phyloP scores from a whole-genome alignment of 306 rosid species.

The Quercus berberidifolia region DNA sequence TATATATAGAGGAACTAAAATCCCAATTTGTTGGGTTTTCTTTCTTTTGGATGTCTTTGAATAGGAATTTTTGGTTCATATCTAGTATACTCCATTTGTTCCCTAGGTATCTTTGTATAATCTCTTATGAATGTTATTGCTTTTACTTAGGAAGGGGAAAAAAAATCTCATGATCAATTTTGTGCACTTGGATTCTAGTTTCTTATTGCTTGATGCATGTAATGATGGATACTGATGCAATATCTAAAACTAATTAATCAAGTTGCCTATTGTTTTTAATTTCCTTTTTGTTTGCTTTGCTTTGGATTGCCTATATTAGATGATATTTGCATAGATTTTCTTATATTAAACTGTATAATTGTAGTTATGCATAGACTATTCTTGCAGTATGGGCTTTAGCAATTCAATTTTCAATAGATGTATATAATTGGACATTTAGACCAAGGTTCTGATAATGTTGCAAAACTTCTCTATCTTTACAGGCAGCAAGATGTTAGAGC shows the following conservation, averaged over 20 bases:
- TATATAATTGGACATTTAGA: neutral
- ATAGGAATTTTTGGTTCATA: too few relatives aligned
- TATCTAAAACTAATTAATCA: neutral
- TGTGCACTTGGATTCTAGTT: neutral
- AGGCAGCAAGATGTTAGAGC: constrained; percentile 98
- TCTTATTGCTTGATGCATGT: neutral
- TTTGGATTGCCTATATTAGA: neutral
- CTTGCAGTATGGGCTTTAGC: neutral
- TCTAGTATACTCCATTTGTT: too few relatives aligned
- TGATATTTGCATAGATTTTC: neutral
- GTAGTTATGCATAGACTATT: neutral
- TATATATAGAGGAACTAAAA: too few relatives aligned
- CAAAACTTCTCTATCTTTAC: constrained; percentile 22
- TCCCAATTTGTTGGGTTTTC: too few relatives aligned
- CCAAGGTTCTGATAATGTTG: neutral
- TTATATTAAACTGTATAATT: neutral
- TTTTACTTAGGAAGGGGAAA: too few relatives aligned
- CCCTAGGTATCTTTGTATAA: too few relatives aligned
- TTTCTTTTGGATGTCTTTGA: too few relatives aligned
- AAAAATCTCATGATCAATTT: neutral
- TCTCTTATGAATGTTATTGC: too few relatives aligned
- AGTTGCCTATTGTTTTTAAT: neutral
- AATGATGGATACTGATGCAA: neutral
- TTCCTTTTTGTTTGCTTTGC: neutral
- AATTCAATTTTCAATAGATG: neutral